A percentile compares a stretch with the other conserved stretches of the same genome.
phyloP scores from a whole-genome alignment of 192 early-diverging fungal species.

The Gamsiella multidivaricata region DNA sequence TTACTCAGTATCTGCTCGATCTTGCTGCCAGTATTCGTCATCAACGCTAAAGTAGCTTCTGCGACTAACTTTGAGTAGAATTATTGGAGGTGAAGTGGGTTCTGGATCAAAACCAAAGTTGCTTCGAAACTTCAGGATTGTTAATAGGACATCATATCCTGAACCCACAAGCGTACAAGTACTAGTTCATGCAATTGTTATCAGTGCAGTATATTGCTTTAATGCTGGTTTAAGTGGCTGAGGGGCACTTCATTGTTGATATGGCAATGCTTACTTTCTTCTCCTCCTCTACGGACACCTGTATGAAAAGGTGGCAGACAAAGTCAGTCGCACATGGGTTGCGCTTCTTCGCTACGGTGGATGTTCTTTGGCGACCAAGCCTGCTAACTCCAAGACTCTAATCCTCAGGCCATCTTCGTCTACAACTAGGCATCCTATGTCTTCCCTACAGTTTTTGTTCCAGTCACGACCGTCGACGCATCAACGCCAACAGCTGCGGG shows the following conservation, averaged over 20 bases:
- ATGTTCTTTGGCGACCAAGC: slow-evolving; percentile 30
- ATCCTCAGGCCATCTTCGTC: slow-evolving; percentile 41
- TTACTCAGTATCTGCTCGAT: too few relatives aligned
- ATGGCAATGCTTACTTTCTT: too few relatives aligned
- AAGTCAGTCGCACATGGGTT: slow-evolving; percentile 42
- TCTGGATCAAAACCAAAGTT: slow-evolving; percentile 37
- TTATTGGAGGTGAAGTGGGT: slow-evolving; percentile 8
- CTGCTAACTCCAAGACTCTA: slow-evolving; percentile 33
- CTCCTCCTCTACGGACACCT: slow-evolving; percentile 17
- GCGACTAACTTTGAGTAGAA: too few relatives aligned
- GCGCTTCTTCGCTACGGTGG: slow-evolving; percentile 37
- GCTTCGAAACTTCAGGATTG: slow-evolving; percentile 22
- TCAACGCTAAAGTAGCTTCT: too few relatives aligned
- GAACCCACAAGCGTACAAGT: slow-evolving; percentile 33
- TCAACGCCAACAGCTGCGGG: background rate
- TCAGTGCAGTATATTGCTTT: background rate
- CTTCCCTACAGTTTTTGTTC: slow-evolving; percentile 3
- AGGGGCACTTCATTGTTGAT: too few relatives aligned
- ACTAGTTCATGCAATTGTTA: background rate
- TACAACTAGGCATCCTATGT: slow-evolving; percentile 35
- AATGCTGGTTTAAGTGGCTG: too few relatives aligned
- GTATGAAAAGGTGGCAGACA: slow-evolving; percentile 32
- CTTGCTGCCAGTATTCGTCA: too few relatives aligned
- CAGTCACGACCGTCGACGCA: background rate
- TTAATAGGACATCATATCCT: slow-evolving; percentile 37